Evolutionary conservation across 2,329 filamentous ascomycete species (phyloP).

Genomic region (Ophiobolus disseminans): DNA sequence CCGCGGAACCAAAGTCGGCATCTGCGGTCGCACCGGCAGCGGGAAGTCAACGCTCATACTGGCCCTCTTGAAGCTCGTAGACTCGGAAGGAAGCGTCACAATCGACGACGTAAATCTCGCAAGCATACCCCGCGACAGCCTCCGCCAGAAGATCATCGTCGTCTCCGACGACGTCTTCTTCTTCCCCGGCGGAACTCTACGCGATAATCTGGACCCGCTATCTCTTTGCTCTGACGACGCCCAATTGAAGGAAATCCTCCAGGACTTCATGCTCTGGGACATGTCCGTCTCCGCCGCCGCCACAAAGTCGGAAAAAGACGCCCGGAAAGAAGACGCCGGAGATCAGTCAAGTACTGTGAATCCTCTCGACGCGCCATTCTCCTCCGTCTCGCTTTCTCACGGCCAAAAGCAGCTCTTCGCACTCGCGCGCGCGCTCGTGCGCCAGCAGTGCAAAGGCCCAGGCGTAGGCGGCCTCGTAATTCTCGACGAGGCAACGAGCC

Average conservation of each 20-base stretch:
- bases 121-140: slow-evolving; percentile 9
- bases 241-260: slow-evolving; percentile 48
- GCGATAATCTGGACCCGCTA: slow-evolving; percentile 55
- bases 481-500: slow-evolving; percentile 36
- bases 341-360: too few species aligned
- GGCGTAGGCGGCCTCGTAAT: slow-evolving; percentile 22
- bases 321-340: too few species aligned
- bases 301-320: background rate
- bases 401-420: slow-evolving; percentile 70
- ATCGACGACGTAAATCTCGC: slow-evolving; percentile 16
- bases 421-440: slow-evolving; percentile 63
- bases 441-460: background rate
- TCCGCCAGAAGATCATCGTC: slow-evolving; percentile 44
- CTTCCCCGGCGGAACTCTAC: slow-evolving; percentile 52
- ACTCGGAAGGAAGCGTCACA: slow-evolving; percentile 5
- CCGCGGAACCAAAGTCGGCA: slow-evolving; percentile 54
- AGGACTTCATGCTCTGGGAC: slow-evolving; percentile 51
- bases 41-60: slow-evolving; percentile 14
- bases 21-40: slow-evolving; percentile 62
- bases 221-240: slow-evolving; percentile 35
- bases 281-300: slow-evolving; percentile 33
- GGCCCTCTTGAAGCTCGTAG: slow-evolving; percentile 17
- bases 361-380: slow-evolving; percentile 15
- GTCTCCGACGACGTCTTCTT: slow-evolving; percentile 60
- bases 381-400: slow-evolving; percentile 4